Base-by-base conservation (phyloP, 768 basidiomycete species). In the Amanita brunnescens region DNA sequence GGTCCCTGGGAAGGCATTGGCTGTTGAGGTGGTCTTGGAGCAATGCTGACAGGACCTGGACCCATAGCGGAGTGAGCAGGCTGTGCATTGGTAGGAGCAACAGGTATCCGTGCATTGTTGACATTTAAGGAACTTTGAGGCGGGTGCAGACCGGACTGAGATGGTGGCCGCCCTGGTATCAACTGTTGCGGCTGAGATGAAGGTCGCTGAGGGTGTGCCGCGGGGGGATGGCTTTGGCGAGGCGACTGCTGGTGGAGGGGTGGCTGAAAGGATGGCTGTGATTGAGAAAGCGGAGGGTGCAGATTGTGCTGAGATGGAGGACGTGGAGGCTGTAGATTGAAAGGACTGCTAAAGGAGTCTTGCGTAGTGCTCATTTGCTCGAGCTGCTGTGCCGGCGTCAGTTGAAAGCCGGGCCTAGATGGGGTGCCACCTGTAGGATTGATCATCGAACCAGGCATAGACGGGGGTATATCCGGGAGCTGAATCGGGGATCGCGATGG, bases 381-480 rank as follows among this genome's bases (percentile, higher is more conserved):
- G 54, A 76, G 74, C 50, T 79, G 77, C 59, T 87, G 84, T 2
- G 81, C 80, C 2, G 85, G 82, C 0, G 83, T 85, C 10, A 73
- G 61, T 24, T 74, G 73, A 58, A 81, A 80, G 6, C 64, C 59
- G 5, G 67, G 26, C 23, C 76, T 76, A 45, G 62, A 69, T 8
- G 72, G 58, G 14, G 76, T 64, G 33, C 69, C 68, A 30, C 66
- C 71, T 48, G 61, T 69, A 29, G 68, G 64, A 33, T 67, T 64
- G 41, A 71, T 61, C 42, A 72, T 60, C 39, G 63, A 62, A 16
- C 63, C 58, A 14, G 68, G 56, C 52, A 73, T 69, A n/a, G 70
- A 54, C 53, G 72, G 76, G 12, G 69, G 56, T 50, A 77, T 68
- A 49, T 79, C 81, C 21, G 63, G 55, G 54, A 75, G 68, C 54